Conservation (phyloP, 306 rosid genomes). For the barrel medic (Medicago truncatula) region DNA sequence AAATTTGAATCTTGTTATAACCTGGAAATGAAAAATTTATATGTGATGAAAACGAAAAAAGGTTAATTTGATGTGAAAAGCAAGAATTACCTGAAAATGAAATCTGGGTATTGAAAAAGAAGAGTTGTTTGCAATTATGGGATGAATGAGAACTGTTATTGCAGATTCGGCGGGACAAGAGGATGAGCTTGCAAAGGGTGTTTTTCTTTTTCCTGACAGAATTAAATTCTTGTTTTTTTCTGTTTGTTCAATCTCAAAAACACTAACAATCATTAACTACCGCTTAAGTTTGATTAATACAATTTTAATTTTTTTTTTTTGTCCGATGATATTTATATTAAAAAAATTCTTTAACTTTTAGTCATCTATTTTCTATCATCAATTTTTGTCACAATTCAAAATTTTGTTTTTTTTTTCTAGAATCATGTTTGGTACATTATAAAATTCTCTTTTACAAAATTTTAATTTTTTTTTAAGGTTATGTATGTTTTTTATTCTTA, state of each 20-base stretch:
- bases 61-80: constrained; percentile 35
- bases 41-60: constrained; percentile 15
- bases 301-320: too few species aligned
- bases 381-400: too few species aligned
- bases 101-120: constrained; percentile 35
- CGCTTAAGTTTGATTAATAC: background rate
- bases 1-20: constrained; percentile 21
- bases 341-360: too few species aligned
- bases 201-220: background rate
- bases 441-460: too few species aligned
- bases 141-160: constrained; percentile 31
- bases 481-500: too few species aligned
- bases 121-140: constrained; percentile 5
- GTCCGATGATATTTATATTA: too few species aligned
- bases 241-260: background rate
- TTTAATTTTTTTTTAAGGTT: too few species aligned
- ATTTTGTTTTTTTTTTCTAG: too few species aligned
- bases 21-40: background rate
- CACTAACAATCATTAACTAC: too few species aligned
- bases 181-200: constrained; percentile 43
- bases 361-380: too few species aligned
- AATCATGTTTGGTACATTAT: too few species aligned
- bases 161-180: constrained; percentile 41
- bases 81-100: constrained; percentile 51
- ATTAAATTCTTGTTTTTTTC: background rate